A percentile compares a stretch with the other conserved stretches of the same genome.
phyloP scores from a whole-genome alignment of 495 filamentous ascomycete genomes.

The Talaromyces adpressus region DNA sequence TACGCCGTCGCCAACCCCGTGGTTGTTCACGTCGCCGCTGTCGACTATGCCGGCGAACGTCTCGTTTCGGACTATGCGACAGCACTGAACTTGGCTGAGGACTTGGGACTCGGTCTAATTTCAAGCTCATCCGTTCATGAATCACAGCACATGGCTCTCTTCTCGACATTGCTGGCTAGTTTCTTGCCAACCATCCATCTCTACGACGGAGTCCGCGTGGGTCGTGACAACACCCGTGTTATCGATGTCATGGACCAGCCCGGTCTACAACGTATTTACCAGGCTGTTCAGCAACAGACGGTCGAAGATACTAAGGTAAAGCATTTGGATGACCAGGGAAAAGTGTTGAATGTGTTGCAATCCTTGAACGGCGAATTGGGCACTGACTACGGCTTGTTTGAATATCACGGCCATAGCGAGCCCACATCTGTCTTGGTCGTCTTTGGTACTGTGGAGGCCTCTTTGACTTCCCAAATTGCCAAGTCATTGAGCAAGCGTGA shows the following conservation, averaged over 20 bases:
- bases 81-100: conserved; percentile 76
- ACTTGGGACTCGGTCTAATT: conserved; percentile 80
- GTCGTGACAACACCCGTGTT: conserved; percentile 77
- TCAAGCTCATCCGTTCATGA: conserved; percentile 82
- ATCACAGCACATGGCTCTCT: conserved; percentile 89
- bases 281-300: conserved; percentile 53
- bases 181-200: conserved; percentile 82
- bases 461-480: conserved; percentile 77
- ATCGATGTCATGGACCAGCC: conserved; percentile 74
- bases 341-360: conserved; percentile 64
- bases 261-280: conserved; percentile 64
- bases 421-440: conserved; percentile 79
- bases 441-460: conserved; percentile 85
- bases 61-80: conserved; percentile 84
- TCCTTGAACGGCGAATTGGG: conserved; percentile 89
- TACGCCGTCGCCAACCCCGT: conserved; percentile 88
- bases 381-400: conserved; percentile 85
- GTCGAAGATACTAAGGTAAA: conserved; percentile 55
- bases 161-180: conserved; percentile 75
- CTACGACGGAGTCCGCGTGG: conserved; percentile 84
- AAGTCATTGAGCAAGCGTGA: conserved; percentile 62
- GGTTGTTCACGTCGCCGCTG: conserved; percentile 88
- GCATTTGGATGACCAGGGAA: conserved; percentile 65
- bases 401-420: conserved; percentile 80
- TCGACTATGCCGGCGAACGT: conserved; percentile 69